A percentile compares a stretch with the other conserved stretches of the same genome.
phyloP scores from a whole-genome alignment of 2,329 filamentous ascomycete species.

The Pestalotiopsis sp. region DNA sequence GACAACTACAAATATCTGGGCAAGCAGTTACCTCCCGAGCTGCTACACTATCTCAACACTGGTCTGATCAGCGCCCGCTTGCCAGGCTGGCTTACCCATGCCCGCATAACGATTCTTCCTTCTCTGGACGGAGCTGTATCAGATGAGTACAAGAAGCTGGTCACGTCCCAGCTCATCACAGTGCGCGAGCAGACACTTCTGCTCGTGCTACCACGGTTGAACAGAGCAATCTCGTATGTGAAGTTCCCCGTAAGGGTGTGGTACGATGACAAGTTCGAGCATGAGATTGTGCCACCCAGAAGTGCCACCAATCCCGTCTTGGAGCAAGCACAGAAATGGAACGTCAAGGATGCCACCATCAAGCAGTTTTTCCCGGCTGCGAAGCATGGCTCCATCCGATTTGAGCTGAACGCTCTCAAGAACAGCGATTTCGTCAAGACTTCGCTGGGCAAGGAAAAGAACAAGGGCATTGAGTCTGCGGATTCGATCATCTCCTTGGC shows the following conservation, averaged over 20 bases:
- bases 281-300: conserved; percentile 65
- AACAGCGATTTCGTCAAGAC: conserved; percentile 71
- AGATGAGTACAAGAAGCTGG: conserved; percentile 77
- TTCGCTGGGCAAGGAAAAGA: conserved; percentile 64
- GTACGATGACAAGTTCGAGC: conserved; percentile 74
- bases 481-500: conserved; percentile 74
- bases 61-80: conserved; percentile 80
- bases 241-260: conserved; percentile 79
- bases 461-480: conserved; percentile 62
- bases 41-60: conserved; percentile 86
- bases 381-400: conserved; percentile 51
- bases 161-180: conserved; percentile 73
- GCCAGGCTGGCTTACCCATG: conserved; percentile 80
- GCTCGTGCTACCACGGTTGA: conserved; percentile 76
- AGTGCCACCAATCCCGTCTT: conserved; percentile 50
- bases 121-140: conserved; percentile 84
- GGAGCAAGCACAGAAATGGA: conserved; percentile 64
- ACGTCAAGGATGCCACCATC: conserved; percentile 64
- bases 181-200: conserved; percentile 77
- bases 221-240: conserved; percentile 82
- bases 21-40: conserved; percentile 84
- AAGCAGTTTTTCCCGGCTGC: conserved; percentile 49
- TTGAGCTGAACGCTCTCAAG: conserved; percentile 69
- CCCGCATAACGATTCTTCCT: conserved; percentile 77
- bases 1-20: conserved; percentile 91